Evolutionary conservation across 129 eudicot species (phyloP).

Genomic region (Arctium lappa): DNA sequence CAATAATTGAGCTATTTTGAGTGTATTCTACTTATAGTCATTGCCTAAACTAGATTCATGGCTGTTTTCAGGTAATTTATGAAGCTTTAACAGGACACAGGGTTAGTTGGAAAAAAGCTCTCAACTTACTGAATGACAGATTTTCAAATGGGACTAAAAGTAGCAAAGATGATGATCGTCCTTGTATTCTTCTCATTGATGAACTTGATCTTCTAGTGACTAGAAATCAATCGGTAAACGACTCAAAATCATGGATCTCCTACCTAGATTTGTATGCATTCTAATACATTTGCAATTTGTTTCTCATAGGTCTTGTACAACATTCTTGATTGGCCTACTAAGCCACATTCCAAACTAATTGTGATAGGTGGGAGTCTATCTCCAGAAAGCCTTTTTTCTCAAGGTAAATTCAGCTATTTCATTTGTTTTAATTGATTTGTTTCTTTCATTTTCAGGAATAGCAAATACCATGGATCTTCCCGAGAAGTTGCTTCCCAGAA

Average conservation of each 20-base stretch:
- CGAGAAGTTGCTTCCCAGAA: conserved; percentile 92
- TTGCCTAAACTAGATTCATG: neutral
- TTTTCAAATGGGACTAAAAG: conserved; percentile 64
- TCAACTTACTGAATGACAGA: conserved; percentile 75
- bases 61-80: conserved; percentile 75
- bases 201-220: conserved; percentile 96
- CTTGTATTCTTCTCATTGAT: conserved; percentile 94
- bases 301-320: conserved; percentile 83
- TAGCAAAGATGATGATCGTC: conserved; percentile 66
- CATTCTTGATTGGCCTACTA: conserved; percentile 99
- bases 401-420: neutral
- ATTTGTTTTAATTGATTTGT: neutral
- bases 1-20: neutral
- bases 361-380: conserved; percentile 62
- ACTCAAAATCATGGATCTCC: neutral
- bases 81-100: conserved; percentile 90
- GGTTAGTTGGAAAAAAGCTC: conserved; percentile 94
- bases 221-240: conserved; percentile 81
- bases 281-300: conserved; percentile 8
- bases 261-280: neutral
- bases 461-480: conserved; percentile 99
- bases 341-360: conserved; percentile 80
- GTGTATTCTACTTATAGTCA: neutral
- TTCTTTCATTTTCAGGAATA: conserved; percentile 50
- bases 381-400: neutral